These are phyloP conservation scores for Colletotrichum caudatum DNA, from an alignment of 2,329 filamentous ascomycete genomes.

Conservation along the genomic window DNA sequence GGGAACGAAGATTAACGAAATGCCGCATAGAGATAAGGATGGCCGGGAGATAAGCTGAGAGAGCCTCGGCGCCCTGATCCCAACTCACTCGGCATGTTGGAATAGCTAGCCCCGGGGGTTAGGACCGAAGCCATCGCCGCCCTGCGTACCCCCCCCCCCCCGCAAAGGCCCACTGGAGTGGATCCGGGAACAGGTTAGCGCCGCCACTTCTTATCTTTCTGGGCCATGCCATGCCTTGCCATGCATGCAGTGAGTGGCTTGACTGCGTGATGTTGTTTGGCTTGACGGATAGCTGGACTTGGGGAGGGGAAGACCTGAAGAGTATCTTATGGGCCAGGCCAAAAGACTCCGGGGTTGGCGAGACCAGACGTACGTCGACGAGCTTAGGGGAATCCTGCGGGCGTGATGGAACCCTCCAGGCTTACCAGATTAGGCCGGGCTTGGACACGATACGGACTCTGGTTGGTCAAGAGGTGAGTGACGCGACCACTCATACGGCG, in stretches of 20 bases:
- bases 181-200: neutral
- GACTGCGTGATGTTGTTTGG: neutral
- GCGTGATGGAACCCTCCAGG: neutral
- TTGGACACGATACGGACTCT: neutral
- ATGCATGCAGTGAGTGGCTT: neutral
- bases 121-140: slow-evolving; percentile 7
- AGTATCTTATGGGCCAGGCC: neutral
- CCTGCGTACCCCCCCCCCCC: neutral
- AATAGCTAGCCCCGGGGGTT: neutral
- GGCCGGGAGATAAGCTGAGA: neutral
- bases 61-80: neutral
- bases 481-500: neutral
- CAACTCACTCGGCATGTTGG: neutral
- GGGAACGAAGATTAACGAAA: neutral
- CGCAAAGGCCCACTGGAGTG: neutral
- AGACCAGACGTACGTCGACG: neutral
- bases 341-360: neutral
- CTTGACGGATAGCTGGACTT: neutral
- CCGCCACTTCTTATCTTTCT: slow-evolving; percentile 1
- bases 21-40: slow-evolving; percentile 10
- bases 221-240: too few relatives aligned
- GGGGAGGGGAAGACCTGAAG: too few relatives aligned
- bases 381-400: neutral
- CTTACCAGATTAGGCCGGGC: too few relatives aligned
- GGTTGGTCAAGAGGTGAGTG: too few relatives aligned